Base-by-base conservation (phyloP, 2,329 filamentous ascomycete genomes). In the Phoma sp. region DNA sequence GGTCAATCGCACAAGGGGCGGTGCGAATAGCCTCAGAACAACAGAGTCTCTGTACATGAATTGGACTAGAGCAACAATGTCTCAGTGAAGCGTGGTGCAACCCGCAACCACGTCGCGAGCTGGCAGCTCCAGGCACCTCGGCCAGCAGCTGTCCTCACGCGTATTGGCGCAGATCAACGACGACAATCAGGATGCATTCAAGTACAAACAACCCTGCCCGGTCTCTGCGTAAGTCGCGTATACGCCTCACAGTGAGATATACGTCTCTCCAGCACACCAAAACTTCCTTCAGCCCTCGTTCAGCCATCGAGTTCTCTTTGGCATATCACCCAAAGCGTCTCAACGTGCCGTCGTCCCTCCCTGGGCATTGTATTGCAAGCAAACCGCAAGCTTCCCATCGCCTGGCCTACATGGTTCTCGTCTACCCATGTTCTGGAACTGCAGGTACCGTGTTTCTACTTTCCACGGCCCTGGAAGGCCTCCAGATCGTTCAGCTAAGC, bases 371-470 rank as follows among this genome's bases (percentile, higher is more conserved):
- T 19, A 22, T 21, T 24, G 19, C 36, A 39, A 24, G 36, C 12
- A 24, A 22, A 24, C 31, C 38, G n/a, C 43, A 15, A 29, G 15
- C 13, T 22, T 13, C 13, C 24, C 19, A 13, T 27, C n/a, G 29
- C 10, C 24, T 37, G 17, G 12, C 24, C 17, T 39, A 8, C 51
- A 55, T 19, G 27, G 22, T 15, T 19, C 15, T 38, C 32, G 12
- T 45, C 40, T 22, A 31, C 17, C 40, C 24, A 4, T 19, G 36
- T 33, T 37, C 36, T 43, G 33, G 41, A 31, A 33, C 47, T 38
- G 41, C 45, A 44, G 47, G 43, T 43, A 47, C 52, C 46, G 8
- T 38, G 24, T 17, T 41, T 46, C 38, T 38, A 21, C 46, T 22
- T n/a, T n/a, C 12, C 19, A 13, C 33, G 25, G 31, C 15, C 44